Evolutionary conservation across 106 monocot genomes (phyloP), one percentile per base, ranked within the genome.

Genomic region (Dioscorea zingiberensis): DNA sequence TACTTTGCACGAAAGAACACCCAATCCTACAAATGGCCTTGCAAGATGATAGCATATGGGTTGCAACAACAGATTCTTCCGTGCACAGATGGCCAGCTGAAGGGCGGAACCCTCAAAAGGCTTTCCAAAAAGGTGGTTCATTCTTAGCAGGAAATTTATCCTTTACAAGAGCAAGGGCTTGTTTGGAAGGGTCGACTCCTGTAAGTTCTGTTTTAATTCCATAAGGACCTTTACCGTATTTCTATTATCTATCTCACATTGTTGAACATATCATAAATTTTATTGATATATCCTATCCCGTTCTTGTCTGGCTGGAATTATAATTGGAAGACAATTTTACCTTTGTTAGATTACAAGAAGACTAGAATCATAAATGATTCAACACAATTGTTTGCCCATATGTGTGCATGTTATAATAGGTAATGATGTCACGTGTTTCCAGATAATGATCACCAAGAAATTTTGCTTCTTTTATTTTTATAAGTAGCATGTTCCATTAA

Each of bases 61-160:
- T 92, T 61, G 97, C 97, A 69, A 93, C 89, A 23, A 92, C 97
- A 66, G 86, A 92, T 80, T 93, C 97, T 69, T 88, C 84, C 59
- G 81, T 93, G 48, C 67, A 88, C 32, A 89, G 80, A 60, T 98
- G 92, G 88, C 86, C 92, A 48, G 79, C 85, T 71, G 92, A 93
- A 80, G 88, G 86, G 48, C 68, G 60, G 44, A 74, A 67, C 25
- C 97, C 89, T 47, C 88, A 86, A 54, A 92, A 89, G 63, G 67
- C 74, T 77, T 89, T 93, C 69, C 84, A 89, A 76, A 88, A 69
- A 76, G 97, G 97, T 32, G 79, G 82, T 49, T 98, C 91, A 54
- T 88, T 97, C 69, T 73, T 97, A 71, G 97, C 97, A 70, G 97
- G 97, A 60, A 97, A 97, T 75, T 86, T 97, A 72, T 95, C 91